Evolutionary conservation across 73 alveolate genomes (phyloP).

Genomic region (Paramecium tetraurelia): DNA sequence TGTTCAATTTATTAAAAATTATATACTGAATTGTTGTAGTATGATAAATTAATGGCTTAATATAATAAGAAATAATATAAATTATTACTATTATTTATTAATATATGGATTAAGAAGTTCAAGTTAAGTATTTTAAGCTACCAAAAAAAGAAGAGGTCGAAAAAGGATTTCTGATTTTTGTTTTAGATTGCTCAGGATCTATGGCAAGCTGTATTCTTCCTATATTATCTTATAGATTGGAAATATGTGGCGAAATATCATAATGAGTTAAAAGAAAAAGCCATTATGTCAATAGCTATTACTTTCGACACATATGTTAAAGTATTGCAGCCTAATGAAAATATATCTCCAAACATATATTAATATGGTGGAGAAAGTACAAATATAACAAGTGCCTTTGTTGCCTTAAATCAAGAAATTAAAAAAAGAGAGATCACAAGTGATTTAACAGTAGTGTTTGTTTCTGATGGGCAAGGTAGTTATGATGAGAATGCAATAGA

Average conservation of each 20-base stretch:
- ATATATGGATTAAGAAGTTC: no score
- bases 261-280: not conserved
- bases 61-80: no score
- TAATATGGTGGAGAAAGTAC: conserved; percentile 28
- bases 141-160: no score
- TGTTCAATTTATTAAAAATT: no score
- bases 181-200: conserved; percentile 58
- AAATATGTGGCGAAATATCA: not conserved
- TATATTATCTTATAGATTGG: not conserved
- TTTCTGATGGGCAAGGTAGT: conserved; percentile 52
- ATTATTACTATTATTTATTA: no score
- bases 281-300: not conserved
- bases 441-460: conserved; percentile 35
- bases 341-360: not conserved
- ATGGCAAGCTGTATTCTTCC: not conserved
- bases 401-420: not conserved
- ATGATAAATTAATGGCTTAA: no score
- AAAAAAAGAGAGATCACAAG: not conserved
- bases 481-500: not conserved
- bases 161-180: no score
- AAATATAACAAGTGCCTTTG: not conserved
- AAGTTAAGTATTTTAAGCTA: no score
- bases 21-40: no score
- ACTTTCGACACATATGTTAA: not conserved
- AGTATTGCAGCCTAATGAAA: not conserved